Conservation (phyloP, 2,329 filamentous ascomycete species). For the Xenoacremonium recifei region DNA sequence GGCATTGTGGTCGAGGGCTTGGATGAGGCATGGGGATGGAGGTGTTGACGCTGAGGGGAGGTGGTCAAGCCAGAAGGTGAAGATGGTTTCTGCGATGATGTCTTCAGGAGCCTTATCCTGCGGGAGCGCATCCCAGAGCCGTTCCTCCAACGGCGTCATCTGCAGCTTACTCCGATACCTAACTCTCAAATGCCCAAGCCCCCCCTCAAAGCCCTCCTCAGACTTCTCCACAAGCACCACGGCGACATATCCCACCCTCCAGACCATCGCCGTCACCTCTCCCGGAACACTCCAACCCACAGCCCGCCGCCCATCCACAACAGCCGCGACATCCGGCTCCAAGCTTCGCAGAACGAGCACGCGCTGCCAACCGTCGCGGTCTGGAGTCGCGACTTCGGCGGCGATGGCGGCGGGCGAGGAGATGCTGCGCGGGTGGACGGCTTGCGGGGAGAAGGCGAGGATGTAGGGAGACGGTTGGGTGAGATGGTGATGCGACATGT, state of each 20-base stretch:
- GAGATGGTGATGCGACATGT: neutral
- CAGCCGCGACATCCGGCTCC: slow-evolving; percentile 14
- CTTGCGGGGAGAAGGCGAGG: slow-evolving; percentile 23
- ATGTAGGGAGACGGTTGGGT: slow-evolving; percentile 12
- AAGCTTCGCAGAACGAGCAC: slow-evolving; percentile 21
- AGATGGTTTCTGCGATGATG: slow-evolving; percentile 22
- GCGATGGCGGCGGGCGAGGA: slow-evolving; percentile 14
- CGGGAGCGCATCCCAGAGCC: slow-evolving; percentile 16
- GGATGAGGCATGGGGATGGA: too few species aligned
- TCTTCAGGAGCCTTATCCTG: slow-evolving; percentile 14
- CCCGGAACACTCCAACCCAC: slow-evolving; percentile 15
- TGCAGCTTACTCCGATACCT: slow-evolving; percentile 12
- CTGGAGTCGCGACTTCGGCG: slow-evolving; percentile 15
- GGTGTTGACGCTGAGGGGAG: too few species aligned
- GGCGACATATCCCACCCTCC: neutral
- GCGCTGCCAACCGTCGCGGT: slow-evolving; percentile 18
- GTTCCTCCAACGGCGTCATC: slow-evolving; percentile 17
- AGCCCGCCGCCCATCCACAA: neutral
- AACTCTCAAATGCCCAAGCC: slow-evolving; percentile 17
- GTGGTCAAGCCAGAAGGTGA: slow-evolving; percentile 24
- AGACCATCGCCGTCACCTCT: neutral
- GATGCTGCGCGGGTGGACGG: slow-evolving; percentile 17
- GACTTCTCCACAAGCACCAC: neutral
- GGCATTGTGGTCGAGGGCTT: slow-evolving; percentile 25
- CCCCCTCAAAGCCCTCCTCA: slow-evolving; percentile 1